Percentiles rank a stretch among this genome's conserved stretches.
Conservation (phyloP, 129 eudicot genomes). For the Oenanthe sinensis region DNA sequence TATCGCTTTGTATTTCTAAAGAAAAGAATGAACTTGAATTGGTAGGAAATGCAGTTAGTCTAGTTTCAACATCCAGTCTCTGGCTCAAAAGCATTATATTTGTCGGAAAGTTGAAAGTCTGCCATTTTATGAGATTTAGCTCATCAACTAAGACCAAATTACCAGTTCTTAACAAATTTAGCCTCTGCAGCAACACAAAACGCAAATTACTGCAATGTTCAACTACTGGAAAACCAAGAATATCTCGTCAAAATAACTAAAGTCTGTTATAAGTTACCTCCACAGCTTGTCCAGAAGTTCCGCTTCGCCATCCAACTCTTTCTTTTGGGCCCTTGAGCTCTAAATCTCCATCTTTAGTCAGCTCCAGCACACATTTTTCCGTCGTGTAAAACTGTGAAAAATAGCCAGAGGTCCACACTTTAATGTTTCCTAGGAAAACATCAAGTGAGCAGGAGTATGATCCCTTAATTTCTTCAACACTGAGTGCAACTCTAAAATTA, state of each 20-base stretch:
- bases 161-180: slow-evolving; percentile 49
- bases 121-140: slow-evolving; percentile 61
- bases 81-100: slow-evolving; percentile 82
- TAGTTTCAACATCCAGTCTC: slow-evolving; percentile 57
- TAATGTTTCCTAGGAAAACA: slow-evolving; percentile 60
- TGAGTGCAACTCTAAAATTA: slow-evolving; percentile 56
- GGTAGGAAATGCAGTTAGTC: slow-evolving; percentile 48
- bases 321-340: slow-evolving; percentile 47
- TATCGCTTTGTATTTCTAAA: slow-evolving; percentile 63
- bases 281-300: slow-evolving; percentile 84
- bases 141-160: slow-evolving; percentile 66
- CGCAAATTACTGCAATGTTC: neutral
- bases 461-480: slow-evolving; percentile 50
- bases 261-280: slow-evolving; percentile 37
- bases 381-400: slow-evolving; percentile 48
- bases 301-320: slow-evolving; percentile 71
- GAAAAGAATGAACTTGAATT: slow-evolving; percentile 51
- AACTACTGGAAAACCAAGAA: neutral
- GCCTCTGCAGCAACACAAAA: slow-evolving; percentile 38
- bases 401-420: slow-evolving; percentile 88
- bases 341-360: slow-evolving; percentile 57
- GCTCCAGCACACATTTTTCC: slow-evolving; percentile 53
- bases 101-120: slow-evolving; percentile 93
- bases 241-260: neutral
- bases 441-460: slow-evolving; percentile 66